Percentiles rank a stretch among this genome's conserved stretches.
phyloP scores from a whole-genome alignment of 2,329 filamentous ascomycete species.

The Aspergillus neotritici region DNA sequence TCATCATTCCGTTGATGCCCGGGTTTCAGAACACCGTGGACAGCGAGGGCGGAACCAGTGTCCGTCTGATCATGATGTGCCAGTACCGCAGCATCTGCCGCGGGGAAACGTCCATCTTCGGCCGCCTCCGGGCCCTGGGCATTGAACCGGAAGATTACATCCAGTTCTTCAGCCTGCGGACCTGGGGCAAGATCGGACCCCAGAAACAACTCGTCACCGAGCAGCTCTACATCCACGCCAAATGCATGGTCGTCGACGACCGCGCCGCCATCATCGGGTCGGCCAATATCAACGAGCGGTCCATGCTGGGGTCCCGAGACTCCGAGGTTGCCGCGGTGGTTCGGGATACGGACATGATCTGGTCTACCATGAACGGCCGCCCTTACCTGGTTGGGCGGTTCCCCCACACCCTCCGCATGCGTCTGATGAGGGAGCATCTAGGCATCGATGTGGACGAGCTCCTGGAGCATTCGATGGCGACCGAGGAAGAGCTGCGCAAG shows the following conservation, averaged over 20 bases:
- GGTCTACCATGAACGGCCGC: slow-evolving; percentile 83
- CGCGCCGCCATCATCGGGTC: slow-evolving; percentile 90
- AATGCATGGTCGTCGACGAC: slow-evolving; percentile 94
- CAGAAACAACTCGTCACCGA: slow-evolving; percentile 83
- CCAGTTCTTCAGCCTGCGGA: slow-evolving; percentile 83
- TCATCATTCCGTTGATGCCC: slow-evolving; percentile 93
- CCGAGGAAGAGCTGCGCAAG: slow-evolving; percentile 57
- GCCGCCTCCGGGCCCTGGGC: slow-evolving; percentile 66
- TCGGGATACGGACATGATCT: slow-evolving; percentile 86
- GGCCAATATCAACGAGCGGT: slow-evolving; percentile 97
- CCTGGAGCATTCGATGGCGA: slow-evolving; percentile 68
- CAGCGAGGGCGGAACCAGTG: slow-evolving; percentile 86
- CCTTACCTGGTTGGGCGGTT: slow-evolving; percentile 89
- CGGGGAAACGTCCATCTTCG: slow-evolving; percentile 87
- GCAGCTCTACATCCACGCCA: slow-evolving; percentile 96
- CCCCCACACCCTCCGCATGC: slow-evolving; percentile 84
- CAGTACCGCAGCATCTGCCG: slow-evolving; percentile 95
- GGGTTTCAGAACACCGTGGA: slow-evolving; percentile 97
- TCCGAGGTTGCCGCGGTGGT: slow-evolving; percentile 89
- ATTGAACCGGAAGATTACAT: slow-evolving; percentile 96
- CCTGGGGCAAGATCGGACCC: slow-evolving; percentile 86
- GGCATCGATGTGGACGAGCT: slow-evolving; percentile 93
- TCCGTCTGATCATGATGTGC: slow-evolving; percentile 92
- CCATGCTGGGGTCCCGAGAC: slow-evolving; percentile 85
- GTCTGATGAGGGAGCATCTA: slow-evolving; percentile 92